Percentiles rank a stretch among this genome's conserved stretches.
phyloP scores from a whole-genome alignment of 108 stramenopile genomes.

The Nannochloropsis salina region DNA sequence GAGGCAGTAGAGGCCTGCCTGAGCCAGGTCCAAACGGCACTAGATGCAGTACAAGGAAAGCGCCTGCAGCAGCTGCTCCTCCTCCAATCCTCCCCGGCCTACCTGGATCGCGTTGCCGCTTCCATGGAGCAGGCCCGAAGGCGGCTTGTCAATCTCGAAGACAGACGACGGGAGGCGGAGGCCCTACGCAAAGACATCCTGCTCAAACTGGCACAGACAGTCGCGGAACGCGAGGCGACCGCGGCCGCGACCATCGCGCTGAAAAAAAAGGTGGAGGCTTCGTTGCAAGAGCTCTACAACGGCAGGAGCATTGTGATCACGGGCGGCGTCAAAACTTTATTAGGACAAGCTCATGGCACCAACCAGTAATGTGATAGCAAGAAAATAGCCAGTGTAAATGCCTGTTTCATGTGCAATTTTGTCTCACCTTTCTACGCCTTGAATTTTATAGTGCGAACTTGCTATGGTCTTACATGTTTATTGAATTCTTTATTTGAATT shows the following conservation, averaged over 20 bases:
- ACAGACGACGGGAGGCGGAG: not conserved
- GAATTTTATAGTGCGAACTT: too few species aligned
- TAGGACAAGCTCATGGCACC: not conserved
- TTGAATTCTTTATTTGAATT: too few species aligned
- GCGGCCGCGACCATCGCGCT: not conserved
- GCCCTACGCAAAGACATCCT: not conserved
- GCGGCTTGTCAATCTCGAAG: not conserved
- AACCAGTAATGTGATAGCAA: too few species aligned
- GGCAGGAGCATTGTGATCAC: conserved; percentile 40
- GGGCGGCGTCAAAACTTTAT: not conserved
- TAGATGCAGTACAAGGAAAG: not conserved
- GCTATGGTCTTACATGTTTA: too few species aligned
- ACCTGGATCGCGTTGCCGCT: not conserved
- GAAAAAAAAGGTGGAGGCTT: not conserved
- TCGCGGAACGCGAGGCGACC: not conserved
- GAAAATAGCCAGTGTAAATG: too few species aligned
- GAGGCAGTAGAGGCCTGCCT: not conserved
- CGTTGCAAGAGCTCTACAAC: conserved; percentile 34
- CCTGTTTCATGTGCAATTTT: too few species aligned
- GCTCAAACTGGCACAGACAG: not conserved
- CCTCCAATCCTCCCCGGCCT: not conserved
- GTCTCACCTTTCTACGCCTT: too few species aligned
- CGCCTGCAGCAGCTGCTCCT: not conserved
- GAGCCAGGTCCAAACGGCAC: not conserved
- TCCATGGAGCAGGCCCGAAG: not conserved